Conservation (phyloP, 2,329 filamentous ascomycete genomes). For the Endocalyx cinctus region DNA sequence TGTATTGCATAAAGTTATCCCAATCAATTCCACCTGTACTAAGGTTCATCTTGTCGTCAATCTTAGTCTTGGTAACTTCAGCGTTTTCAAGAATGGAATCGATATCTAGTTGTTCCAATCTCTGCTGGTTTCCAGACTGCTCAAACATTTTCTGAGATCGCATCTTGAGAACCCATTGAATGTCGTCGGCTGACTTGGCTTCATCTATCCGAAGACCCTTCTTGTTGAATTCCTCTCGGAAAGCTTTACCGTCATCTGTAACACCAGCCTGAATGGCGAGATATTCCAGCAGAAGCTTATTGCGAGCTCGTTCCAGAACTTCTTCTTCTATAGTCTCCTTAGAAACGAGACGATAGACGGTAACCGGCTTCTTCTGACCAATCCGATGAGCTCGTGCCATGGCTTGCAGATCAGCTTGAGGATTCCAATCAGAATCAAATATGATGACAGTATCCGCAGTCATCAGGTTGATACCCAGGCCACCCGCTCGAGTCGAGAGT, state of each 20-base stretch:
- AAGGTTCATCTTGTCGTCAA: constrained; percentile 84
- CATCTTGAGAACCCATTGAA: constrained; percentile 93
- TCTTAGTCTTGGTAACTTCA: constrained; percentile 93
- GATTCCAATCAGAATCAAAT: constrained; percentile 99
- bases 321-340: constrained; percentile 99
- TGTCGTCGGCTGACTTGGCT: constrained; percentile 87
- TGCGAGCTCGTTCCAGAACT: constrained; percentile 89
- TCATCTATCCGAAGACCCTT: constrained; percentile 71
- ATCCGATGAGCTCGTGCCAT: constrained; percentile 99
- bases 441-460: constrained; percentile 97
- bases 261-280: constrained; percentile 96
- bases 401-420: constrained; percentile 93
- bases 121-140: constrained; percentile 92
- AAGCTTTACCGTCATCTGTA: constrained; percentile 86
- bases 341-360: constrained; percentile 91
- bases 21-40: constrained; percentile 81
- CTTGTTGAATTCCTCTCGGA: constrained; percentile 70
- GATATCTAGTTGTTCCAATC: constrained; percentile 94
- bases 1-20: constrained; percentile 96
- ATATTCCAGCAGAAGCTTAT: constrained; percentile 96
- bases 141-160: constrained; percentile 99
- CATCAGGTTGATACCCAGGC: constrained; percentile 98
- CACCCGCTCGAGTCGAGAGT: constrained; percentile 89
- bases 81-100: constrained; percentile 96
- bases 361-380: constrained; percentile 92